Conservation (phyloP, 345 rosid species). For the Aurinia saxatilis region DNA sequence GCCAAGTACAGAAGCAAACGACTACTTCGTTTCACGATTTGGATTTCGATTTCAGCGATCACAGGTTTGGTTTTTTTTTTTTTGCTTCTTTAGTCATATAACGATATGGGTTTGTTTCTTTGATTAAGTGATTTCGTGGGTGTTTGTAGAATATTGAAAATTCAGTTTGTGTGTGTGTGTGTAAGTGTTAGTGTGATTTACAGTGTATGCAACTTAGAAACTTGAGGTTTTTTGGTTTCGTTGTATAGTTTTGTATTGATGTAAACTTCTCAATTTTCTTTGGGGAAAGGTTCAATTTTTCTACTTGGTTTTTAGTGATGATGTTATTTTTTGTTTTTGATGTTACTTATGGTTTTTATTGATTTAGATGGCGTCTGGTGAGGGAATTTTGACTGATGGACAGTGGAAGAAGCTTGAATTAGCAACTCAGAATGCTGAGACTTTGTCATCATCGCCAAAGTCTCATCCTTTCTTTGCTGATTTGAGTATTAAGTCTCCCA, state of each 20-base stretch:
- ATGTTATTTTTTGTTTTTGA: neutral
- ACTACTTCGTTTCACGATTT: constrained; percentile 34
- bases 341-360: neutral
- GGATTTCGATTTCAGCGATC: constrained; percentile 8
- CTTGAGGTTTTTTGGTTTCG: too few relatives aligned
- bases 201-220: neutral
- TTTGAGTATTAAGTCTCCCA: constrained; percentile 59
- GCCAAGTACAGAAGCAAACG: constrained; percentile 59
- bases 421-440: constrained; percentile 56
- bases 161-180: neutral
- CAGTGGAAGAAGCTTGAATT: constrained; percentile 77
- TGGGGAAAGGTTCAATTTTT: neutral
- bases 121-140: neutral
- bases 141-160: neutral
- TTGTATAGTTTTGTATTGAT: too few relatives aligned
- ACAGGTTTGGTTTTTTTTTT: neutral
- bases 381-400: constrained; percentile 70
- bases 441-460: constrained; percentile 66
- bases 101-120: neutral
- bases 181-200: neutral
- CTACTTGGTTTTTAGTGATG: neutral
- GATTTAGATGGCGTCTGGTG: constrained; percentile 64
- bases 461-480: constrained; percentile 67
- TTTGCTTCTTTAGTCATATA: neutral
- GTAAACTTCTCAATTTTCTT: neutral